Percentiles rank a stretch among this genome's conserved stretches.
These are phyloP conservation scores for Fraxinus nigra DNA, from an alignment of 305 asterid species.

Conservation along the genomic window DNA sequence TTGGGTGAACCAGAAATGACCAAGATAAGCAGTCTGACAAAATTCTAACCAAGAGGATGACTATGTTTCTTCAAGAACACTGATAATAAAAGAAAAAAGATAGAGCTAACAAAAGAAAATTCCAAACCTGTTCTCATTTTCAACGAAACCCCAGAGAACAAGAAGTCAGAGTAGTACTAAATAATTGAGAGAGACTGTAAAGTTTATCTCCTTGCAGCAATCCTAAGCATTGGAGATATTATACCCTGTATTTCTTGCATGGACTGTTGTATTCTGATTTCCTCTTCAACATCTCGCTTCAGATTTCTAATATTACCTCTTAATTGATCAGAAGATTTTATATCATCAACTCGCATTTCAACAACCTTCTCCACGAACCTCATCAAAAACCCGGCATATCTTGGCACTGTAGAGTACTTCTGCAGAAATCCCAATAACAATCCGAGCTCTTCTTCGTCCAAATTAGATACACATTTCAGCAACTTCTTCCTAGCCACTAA, in stretches of 20 bases:
- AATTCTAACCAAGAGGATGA: background rate
- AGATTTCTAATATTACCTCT: constrained; percentile 61
- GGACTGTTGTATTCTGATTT: constrained; percentile 66
- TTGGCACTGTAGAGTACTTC: constrained; percentile 64
- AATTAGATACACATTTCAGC: constrained; percentile 59
- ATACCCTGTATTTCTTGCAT: constrained; percentile 83
- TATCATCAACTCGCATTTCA: constrained; percentile 69
- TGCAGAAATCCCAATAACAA: constrained; percentile 65
- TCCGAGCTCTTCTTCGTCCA: constrained; percentile 66
- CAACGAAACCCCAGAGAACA: background rate
- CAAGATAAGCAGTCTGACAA: background rate
- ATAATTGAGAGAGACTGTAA: background rate
- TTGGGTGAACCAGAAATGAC: background rate
- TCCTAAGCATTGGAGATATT: constrained; percentile 70
- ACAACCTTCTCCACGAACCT: constrained; percentile 60
- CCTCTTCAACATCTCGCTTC: constrained; percentile 77
- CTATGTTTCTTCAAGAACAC: background rate
- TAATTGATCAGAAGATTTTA: constrained; percentile 45
- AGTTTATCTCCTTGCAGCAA: constrained; percentile 63
- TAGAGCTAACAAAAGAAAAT: background rate
- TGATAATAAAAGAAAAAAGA: background rate
- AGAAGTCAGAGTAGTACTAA: background rate
- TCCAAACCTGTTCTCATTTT: background rate
- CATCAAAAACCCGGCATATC: constrained; percentile 58
- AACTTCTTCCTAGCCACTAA: constrained; percentile 74